These are phyloP conservation scores for Pleurotus sapidus DNA, from an alignment of 768 basidiomycete genomes.

Conservation along the genomic window DNA sequence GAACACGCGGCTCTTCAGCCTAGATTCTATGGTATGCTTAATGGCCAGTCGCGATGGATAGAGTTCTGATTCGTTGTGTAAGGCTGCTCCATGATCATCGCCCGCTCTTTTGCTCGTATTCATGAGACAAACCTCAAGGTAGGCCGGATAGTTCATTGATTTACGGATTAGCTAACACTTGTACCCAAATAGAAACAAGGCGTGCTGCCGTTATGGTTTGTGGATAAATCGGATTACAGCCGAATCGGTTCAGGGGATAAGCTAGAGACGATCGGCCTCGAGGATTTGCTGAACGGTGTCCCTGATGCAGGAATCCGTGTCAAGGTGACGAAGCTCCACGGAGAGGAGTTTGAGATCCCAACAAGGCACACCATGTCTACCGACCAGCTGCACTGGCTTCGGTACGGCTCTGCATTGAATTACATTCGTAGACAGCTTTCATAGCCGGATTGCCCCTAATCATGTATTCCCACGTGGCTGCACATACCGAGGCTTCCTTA, in stretches of 20 bases:
- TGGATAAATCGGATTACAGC: conserved; percentile 79
- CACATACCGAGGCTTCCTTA: neutral
- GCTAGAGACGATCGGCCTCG: conserved; percentile 82
- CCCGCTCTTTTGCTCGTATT: conserved; percentile 94
- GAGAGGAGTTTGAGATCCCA: conserved; percentile 61
- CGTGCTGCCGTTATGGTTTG: conserved; percentile 93
- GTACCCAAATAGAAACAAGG: conserved; percentile 82
- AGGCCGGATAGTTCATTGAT: conserved; percentile 11
- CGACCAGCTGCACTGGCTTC: conserved; percentile 91
- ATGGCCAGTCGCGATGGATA: neutral
- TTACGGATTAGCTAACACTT: conserved; percentile 10
- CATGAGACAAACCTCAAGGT: conserved; percentile 98
- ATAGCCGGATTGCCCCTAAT: neutral
- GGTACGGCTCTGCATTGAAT: conserved; percentile 87
- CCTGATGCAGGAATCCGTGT: conserved; percentile 48
- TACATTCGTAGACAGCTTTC: conserved; percentile 66
- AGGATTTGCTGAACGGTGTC: conserved; percentile 53
- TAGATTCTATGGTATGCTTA: conserved; percentile 74
- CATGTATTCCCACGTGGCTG: neutral
- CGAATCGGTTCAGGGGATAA: conserved; percentile 81
- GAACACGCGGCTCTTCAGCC: conserved; percentile 98
- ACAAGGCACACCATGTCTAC: conserved; percentile 87
- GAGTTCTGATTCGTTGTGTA: neutral
- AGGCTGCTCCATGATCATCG: conserved; percentile 87
- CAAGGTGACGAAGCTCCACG: conserved; percentile 64